Conservation (phyloP, 2,329 filamentous ascomycete species). For the Cladobotryum protrusum region DNA sequence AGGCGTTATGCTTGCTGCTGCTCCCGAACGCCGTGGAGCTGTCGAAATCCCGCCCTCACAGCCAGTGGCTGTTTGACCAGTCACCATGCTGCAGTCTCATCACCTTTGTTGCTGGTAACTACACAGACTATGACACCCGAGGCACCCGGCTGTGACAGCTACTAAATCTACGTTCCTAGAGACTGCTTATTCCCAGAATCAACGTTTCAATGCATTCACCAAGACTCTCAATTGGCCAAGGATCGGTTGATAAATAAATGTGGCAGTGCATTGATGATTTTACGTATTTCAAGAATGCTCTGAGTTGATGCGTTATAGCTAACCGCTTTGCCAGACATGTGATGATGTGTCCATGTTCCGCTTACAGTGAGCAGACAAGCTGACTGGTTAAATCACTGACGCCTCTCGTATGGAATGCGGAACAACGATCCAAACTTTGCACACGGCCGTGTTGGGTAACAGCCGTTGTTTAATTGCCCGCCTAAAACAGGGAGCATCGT, state of each 20-base stretch:
- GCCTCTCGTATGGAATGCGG: not conserved
- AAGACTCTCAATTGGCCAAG: not conserved
- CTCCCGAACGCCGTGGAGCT: too few relatives aligned
- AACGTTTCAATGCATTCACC: not conserved
- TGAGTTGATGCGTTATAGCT: too few relatives aligned
- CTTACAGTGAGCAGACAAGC: too few relatives aligned
- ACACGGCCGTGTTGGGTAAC: not conserved
- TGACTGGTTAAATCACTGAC: not conserved
- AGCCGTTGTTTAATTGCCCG: not conserved
- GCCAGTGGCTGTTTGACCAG: too few relatives aligned
- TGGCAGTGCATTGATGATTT: too few relatives aligned
- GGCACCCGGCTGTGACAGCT: not conserved
- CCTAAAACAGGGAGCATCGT: not conserved
- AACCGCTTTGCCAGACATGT: too few relatives aligned
- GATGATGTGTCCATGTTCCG: too few relatives aligned
- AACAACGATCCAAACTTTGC: not conserved
- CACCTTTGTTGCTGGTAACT: not conserved
- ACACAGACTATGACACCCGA: not conserved
- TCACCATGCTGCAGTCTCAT: too few relatives aligned
- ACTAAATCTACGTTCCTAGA: not conserved
- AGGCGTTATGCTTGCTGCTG: too few relatives aligned
- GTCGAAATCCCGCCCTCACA: too few relatives aligned
- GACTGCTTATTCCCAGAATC: not conserved
- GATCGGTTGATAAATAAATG: not conserved
- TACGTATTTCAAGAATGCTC: too few relatives aligned